Base-by-base conservation (phyloP, 441 rosid species). In the Heliophila coronopifolia region DNA sequence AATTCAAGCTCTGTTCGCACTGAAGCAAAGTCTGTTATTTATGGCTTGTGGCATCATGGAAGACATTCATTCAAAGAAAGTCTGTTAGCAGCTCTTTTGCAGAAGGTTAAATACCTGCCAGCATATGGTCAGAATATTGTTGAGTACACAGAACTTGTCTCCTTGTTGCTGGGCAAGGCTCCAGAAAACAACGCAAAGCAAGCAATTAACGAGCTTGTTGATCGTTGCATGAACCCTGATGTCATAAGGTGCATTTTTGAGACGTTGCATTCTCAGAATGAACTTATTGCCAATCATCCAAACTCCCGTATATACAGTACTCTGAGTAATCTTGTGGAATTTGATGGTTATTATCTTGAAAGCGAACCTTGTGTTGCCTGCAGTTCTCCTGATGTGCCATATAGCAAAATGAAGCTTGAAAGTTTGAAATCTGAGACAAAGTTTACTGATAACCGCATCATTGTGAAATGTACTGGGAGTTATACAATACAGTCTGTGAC, bases 311-410 rank as follows among this genome's bases (percentile, higher is more conserved):
- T 94, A 59, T 94, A 94, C 67, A 94, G 74, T 64, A 86, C 97
- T 48, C 77, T 91, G 71, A 81, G 96, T 70, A 80, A 95, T 69
- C 83, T 94, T 34, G 98, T 94, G 68, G 99, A 91, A 59, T 94
- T 94, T 65, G 99, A 91, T 75, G 99, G 99, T 55, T 94, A 94
- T 74, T 94, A 87, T 78, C 98, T 94, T 54, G 99, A 94, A 79
- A 94, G 97, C 50, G 99, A 94, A 64, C 99, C 99, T 12, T 94
- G 99, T 78, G 99, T 94, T 60, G 82, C 98, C 44, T 94, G 99
- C 80, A 94, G 99, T 74, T 82, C 99, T 62, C 99, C 98, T 12
- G 99, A 94, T 79, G 98, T 91, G 25, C 99, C 98, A 16, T 94
- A 88, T 40, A 79, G 95, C 78, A 82, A 89, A 73, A 91, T 91